Evolutionary conservation across 345 rosid genomes (phyloP), one percentile per base, ranked within the genome.

Genomic region (Turnera subulata): DNA sequence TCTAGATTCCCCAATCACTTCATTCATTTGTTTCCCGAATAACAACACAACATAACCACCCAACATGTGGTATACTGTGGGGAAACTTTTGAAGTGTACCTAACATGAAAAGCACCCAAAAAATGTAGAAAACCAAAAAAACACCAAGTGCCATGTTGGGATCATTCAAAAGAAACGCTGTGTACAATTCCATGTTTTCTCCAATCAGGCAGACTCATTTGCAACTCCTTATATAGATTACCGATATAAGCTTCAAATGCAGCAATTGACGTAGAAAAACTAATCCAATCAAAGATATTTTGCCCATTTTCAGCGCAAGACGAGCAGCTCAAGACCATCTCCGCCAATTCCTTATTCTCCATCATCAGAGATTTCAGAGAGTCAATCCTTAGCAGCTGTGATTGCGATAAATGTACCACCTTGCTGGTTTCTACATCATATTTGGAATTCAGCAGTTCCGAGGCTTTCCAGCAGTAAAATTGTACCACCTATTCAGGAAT

Each of bases 171-270:
- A 1, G 58, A 29, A 21, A 71, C 62, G 10, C 13, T 42, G 58
- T 71, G 55, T 32, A 84, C 69, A 33, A 80, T 69, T 50, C 76
- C 77, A 57, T 77, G 72, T 32, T 58, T 51, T 78, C 59, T 76
- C 97, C 95, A 89, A 11, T 65, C 53, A 18, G 97, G 83, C 61
- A 86, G 72, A 65, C 89, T 84, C 33, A 52, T 45, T n/a, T 63
- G 50, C 19, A 93, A 59, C 33, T 82, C 64, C 58, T 69, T 58
- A 11, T 56, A 74, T 60, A 83, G 75, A 71, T 70, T 76, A 26
- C 40, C 4, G 1, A 67, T 65, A 64, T 85, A 84, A 47, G 61
- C 78, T 64, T 80, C 83, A 76, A 83, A 86, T 10, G 59, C 68
- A 35, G 45, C 53, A 68, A 84, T 35, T 6, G 79, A 81, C 16